phyloP scores from a whole-genome alignment of 306 rosid species.

The Vigna hirtella region DNA sequence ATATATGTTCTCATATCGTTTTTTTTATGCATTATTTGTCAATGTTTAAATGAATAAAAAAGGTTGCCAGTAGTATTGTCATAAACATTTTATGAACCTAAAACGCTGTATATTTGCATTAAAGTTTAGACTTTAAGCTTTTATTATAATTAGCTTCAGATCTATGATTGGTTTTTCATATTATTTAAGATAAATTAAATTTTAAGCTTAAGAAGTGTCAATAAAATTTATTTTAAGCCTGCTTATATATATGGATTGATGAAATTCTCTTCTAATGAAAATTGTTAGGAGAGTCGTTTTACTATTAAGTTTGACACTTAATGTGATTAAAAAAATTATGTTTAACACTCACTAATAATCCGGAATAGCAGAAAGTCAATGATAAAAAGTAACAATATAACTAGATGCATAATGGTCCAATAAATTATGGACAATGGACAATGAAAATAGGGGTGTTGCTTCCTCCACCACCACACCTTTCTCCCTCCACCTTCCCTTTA shows the following conservation, averaged over 20 bases:
- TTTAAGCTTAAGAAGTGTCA: neutral
- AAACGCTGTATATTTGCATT: conserved; percentile 29
- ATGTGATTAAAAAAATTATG: no score
- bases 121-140: conserved; percentile 1
- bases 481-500: no score
- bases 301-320: no score
- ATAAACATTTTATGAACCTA: conserved; percentile 26
- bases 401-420: neutral
- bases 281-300: no score
- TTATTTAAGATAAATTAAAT: neutral
- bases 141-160: neutral
- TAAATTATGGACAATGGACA: no score
- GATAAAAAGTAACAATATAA: no score
- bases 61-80: conserved; percentile 1
- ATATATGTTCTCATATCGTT: neutral
- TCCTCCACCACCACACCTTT: no score
- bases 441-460: neutral
- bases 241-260: no score
- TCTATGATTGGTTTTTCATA: neutral
- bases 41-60: conserved; percentile 43
- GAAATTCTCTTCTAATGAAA: no score
- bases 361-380: no score
- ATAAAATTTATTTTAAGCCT: no score
- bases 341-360: no score
- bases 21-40: conserved; percentile 22